Base-by-base conservation (phyloP, 306 rosid species). In the Abrus precatorius region DNA sequence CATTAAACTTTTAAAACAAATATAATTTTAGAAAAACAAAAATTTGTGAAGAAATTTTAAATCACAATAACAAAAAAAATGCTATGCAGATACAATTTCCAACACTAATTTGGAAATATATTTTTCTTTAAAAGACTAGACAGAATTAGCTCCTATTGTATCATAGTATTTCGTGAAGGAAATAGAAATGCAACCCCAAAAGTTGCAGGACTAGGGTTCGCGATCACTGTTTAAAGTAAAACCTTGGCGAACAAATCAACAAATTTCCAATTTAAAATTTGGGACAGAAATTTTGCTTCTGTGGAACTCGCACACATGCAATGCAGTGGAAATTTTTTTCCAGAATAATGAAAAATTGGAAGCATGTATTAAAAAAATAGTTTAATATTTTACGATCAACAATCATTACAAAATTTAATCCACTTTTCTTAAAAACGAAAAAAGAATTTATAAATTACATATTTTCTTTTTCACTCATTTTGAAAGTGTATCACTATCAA, bases 391-490 rank as follows among this genome's bases (percentile, higher is more conserved):
- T 47, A 60, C 49, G 47, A 44, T 4, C 41, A n/a, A 8, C 44
- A n/a, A 2, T 6, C 49, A 61, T 45, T 32, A 61, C 80, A 75
- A 61, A 75, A 75, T 75, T 33, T 36, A 61, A 62, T 76, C 47
- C 45, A 45, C 32, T 7, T 61, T 5, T 7, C 4, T 33, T 13
- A 5, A 13, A 8, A 30, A n/a, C 13, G 20, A 43, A 54, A 40
- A 64, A 73, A 43, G 53, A 81, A 81, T 81, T 64, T 55, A 0
- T 20, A 61, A 40, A 80, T 61, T 32, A 36, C 69, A 63, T 20
- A 1, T 12, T 57, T 44, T 41, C 45, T 64, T 38, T 64, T 33
- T 41, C 4, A 4, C 36, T n/a, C 0, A 1, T 27, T 44, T 43
- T 49, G 9, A 0, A 36, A 5, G 10, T 30, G 48, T 50, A 48